A percentile compares a stretch with the other conserved stretches of the same genome.
Conservation (phyloP, 371 early-diverging fungal species). For the Haplosporangium sp. region DNA sequence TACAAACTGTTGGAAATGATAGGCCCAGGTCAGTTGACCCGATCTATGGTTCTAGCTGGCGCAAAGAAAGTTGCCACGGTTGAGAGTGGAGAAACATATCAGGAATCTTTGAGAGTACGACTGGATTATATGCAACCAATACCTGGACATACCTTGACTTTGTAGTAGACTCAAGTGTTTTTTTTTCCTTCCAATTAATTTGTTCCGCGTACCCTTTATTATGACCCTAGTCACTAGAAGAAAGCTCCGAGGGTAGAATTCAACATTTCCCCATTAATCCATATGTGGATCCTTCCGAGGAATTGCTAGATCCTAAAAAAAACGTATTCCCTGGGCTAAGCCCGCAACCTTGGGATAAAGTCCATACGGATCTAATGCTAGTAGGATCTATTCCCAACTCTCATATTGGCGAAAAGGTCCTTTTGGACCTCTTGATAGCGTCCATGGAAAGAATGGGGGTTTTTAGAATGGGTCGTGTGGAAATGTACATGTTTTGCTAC, state of each 20-base stretch:
- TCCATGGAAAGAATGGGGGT: slow-evolving; percentile 41
- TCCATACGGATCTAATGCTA: slow-evolving; percentile 29
- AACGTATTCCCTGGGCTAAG: slow-evolving; percentile 11
- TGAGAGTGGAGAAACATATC: slow-evolving; percentile 23
- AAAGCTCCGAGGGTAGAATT: slow-evolving; percentile 30
- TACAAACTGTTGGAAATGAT: not conserved
- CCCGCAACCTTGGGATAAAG: slow-evolving; percentile 35
- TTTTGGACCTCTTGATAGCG: slow-evolving; percentile 30
- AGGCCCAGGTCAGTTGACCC: slow-evolving; percentile 52
- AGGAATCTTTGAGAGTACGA: slow-evolving; percentile 30
- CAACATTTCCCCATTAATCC: slow-evolving; percentile 24
- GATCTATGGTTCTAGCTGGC: slow-evolving; percentile 47
- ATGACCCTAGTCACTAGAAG: slow-evolving; percentile 15
- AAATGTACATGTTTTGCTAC: slow-evolving; percentile 48
- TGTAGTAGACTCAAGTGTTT: not conserved
- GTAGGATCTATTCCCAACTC: slow-evolving; percentile 47
- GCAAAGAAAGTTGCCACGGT: slow-evolving; percentile 44
- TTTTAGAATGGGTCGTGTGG: slow-evolving; percentile 39
- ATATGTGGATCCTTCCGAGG: slow-evolving; percentile 23
- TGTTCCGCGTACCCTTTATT: not conserved
- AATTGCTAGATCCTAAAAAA: slow-evolving; percentile 4
- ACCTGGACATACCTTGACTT: too few species aligned
- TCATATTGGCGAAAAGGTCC: not conserved
- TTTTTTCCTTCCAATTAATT: not conserved
- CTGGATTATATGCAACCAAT: not conserved